phyloP scores from a whole-genome alignment of 164 flowering plant genomes.

The Chimonanthus praecox region DNA sequence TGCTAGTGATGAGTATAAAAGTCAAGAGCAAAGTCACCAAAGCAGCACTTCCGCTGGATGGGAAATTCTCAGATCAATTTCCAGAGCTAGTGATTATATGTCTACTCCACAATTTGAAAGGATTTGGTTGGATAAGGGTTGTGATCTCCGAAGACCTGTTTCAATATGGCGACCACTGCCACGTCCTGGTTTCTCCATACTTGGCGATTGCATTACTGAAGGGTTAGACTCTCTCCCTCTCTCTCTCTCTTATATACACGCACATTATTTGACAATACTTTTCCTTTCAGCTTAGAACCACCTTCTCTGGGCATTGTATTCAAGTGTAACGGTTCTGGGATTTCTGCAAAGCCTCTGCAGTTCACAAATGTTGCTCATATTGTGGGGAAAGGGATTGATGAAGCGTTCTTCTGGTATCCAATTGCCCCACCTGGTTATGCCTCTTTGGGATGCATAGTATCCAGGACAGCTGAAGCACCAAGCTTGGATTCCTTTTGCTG shows the following conservation, averaged over 20 bases:
- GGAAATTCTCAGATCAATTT: conserved; percentile 75
- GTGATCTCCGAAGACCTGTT: conserved; percentile 75
- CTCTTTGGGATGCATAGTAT: conserved; percentile 82
- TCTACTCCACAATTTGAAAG: conserved; percentile 94
- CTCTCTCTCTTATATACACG: not conserved
- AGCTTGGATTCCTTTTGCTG: conserved; percentile 59
- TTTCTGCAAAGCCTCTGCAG: conserved; percentile 83
- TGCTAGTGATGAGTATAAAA: conserved; percentile 20
- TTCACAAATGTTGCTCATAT: conserved; percentile 85
- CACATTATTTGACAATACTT: not conserved
- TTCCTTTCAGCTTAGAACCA: conserved; percentile 70
- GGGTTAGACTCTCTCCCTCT: conserved; percentile 50
- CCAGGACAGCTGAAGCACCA: conserved; percentile 72
- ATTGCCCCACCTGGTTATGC: conserved; percentile 98
- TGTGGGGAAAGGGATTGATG: conserved; percentile 66
- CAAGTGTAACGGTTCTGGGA: conserved; percentile 57
- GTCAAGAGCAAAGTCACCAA: conserved; percentile 31
- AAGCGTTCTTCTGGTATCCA: conserved; percentile 95
- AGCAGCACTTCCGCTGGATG: conserved; percentile 59
- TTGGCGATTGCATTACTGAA: conserved; percentile 96
- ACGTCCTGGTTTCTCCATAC: conserved; percentile 69
- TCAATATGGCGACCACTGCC: conserved; percentile 94
- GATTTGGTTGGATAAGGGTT: conserved; percentile 97
- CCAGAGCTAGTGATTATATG: conserved; percentile 56
- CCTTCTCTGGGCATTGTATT: conserved; percentile 87